These are phyloP conservation scores for Kwoniella newhampshirensis DNA, from an alignment of 768 basidiomycete genomes.

Conservation along the genomic window DNA sequence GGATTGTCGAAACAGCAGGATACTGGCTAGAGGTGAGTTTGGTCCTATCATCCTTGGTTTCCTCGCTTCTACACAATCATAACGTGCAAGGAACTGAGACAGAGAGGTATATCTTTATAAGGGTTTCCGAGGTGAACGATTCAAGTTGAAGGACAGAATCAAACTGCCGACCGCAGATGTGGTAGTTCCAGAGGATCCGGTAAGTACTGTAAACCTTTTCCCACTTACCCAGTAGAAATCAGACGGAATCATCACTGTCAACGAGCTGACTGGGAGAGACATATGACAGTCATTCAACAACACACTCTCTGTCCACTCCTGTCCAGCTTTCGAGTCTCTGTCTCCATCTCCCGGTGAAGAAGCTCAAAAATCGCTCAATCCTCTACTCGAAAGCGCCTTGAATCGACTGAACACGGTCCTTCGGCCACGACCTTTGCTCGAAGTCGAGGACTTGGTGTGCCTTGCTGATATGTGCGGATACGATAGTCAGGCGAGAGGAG, in stretches of 20 bases:
- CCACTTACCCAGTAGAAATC: too few species aligned
- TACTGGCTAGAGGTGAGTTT: conserved; percentile 46
- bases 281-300: conserved; percentile 36
- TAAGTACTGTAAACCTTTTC: conserved; percentile 11
- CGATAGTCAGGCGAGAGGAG: conserved; percentile 60
- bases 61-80: too few species aligned
- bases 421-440: conserved; percentile 53
- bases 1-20: conserved; percentile 37
- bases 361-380: conserved; percentile 13
- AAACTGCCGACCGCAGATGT: conserved; percentile 30
- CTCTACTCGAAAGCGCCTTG: conserved; percentile 21
- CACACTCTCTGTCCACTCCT: conserved; percentile 44
- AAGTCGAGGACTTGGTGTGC: conserved; percentile 59
- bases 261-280: neutral
- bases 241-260: too few species aligned
- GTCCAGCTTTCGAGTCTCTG: conserved; percentile 34
- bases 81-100: too few species aligned
- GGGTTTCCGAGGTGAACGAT: conserved; percentile 34
- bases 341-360: conserved; percentile 25
- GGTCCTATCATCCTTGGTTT: too few species aligned
- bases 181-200: conserved; percentile 36
- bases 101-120: conserved; percentile 3
- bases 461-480: conserved; percentile 78
- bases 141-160: conserved; percentile 19
- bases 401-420: conserved; percentile 33